A percentile compares a stretch with the other conserved stretches of the same genome.
These are phyloP conservation scores for Alternaria longipes DNA, from an alignment of 2,329 filamentous ascomycete genomes.

Conservation along the genomic window DNA sequence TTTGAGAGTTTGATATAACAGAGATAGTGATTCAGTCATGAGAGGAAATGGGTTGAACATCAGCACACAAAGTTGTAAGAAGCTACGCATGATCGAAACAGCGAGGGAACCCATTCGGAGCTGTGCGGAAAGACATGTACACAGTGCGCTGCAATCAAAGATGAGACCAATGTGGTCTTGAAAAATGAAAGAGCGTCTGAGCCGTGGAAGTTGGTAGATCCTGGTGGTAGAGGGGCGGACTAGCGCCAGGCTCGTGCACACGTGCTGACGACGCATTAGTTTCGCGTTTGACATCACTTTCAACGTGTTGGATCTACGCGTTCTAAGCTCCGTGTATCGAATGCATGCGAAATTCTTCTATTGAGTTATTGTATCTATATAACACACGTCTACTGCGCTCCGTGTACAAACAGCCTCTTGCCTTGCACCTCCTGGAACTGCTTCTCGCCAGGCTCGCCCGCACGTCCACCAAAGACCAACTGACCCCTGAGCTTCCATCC, in stretches of 20 bases:
- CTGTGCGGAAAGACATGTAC: not conserved
- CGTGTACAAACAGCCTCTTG: conserved; percentile 62
- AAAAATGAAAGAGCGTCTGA: not conserved
- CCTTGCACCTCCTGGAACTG: conserved; percentile 68
- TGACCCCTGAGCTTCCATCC: conserved; percentile 83
- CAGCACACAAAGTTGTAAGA: not conserved
- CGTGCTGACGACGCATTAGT: not conserved
- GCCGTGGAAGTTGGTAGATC: not conserved
- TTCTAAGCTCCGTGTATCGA: not conserved
- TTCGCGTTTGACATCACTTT: not conserved
- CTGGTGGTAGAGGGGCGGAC: not conserved
- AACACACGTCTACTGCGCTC: conserved; percentile 33
- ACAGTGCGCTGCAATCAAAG: not conserved
- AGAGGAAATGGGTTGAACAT: not conserved
- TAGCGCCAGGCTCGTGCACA: not conserved
- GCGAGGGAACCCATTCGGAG: not conserved
- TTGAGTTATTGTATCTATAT: not conserved
- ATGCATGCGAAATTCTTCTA: not conserved
- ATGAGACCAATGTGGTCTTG: not conserved
- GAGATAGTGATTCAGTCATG: not conserved
- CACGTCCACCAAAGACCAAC: conserved; percentile 78
- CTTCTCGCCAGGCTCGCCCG: conserved; percentile 69
- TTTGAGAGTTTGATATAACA: not conserved
- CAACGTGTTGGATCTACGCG: not conserved
- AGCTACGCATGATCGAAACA: not conserved